Evolutionary conservation across 2,329 filamentous ascomycete genomes (phyloP).

Genomic region (Colletotrichum aenigma): DNA sequence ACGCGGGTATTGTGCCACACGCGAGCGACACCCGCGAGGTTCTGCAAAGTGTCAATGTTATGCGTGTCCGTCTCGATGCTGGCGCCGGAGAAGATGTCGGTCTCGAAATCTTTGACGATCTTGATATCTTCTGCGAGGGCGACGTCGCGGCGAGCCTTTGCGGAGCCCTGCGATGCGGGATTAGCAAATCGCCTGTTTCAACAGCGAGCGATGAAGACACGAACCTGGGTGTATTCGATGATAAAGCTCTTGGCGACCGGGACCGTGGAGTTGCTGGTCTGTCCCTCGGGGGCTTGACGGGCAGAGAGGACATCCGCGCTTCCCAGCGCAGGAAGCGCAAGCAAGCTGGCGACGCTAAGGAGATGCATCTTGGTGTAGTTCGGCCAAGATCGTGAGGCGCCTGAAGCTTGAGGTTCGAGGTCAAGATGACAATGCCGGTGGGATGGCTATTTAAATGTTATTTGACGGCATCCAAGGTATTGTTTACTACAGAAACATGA

Average conservation of each 20-base stretch:
- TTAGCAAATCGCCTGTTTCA: accelerated
- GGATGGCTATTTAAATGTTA: not conserved
- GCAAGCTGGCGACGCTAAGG: not conserved
- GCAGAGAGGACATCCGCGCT: not conserved
- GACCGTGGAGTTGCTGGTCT: constrained; percentile 1
- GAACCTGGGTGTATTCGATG: constrained; percentile 17
- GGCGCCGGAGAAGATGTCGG: constrained; percentile 37
- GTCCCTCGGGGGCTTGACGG: not conserved
- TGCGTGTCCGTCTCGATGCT: constrained; percentile 35
- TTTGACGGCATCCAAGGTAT: accelerated
- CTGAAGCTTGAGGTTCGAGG: not conserved
- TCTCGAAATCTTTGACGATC: constrained; percentile 8
- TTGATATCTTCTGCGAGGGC: not conserved
- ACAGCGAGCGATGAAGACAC: not conserved
- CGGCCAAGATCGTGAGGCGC: not conserved
- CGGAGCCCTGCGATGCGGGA: not conserved
- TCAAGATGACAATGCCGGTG: not conserved
- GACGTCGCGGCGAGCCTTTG: constrained; percentile 15
- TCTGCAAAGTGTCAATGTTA: constrained; percentile 35
- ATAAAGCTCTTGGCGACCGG: constrained; percentile 20
- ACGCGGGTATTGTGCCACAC: constrained; percentile 33
- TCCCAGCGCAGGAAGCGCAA: constrained; percentile 3
- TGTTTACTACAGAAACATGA: not conserved
- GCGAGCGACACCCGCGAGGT: constrained; percentile 36
- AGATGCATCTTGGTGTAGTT: not conserved